Base-by-base conservation (phyloP, 257 asterid species). In the Coffea eugenioides region DNA sequence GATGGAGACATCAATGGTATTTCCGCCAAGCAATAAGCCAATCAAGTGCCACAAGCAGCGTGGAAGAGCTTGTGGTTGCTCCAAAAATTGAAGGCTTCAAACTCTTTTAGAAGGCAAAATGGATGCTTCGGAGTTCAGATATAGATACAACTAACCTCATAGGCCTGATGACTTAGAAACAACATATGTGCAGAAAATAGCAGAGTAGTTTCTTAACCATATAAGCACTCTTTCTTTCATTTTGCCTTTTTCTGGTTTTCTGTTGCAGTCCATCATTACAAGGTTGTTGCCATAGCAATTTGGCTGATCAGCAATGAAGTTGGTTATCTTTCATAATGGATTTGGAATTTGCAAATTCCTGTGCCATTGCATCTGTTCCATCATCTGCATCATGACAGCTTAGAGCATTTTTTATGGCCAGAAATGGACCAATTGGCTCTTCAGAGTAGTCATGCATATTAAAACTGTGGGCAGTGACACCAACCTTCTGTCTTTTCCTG, bases 51-150 rank as follows among this genome's bases (percentile, higher is more conserved):
- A 46, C 21, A 69, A 79, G 21, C 66, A n/a, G 27, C 66, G 11
- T 18, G 73, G 78, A 46, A 51, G 34, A 73, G 7, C 10, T 10
- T 49, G 79, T 34, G 82, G 65, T 73, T 80, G 82, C 78, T 48
- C 69, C 2, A 80, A 14, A 69, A 8, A 61, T 31, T 56, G 12
- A 16, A 61, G 78, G 59, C 23, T 36, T 71, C n/a, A 5, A 62
- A 12, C 21, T 71, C 11, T 34, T 2, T 36, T 68, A 5, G 72
- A 68, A 68, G 72, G 8, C 45, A 27, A 66, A 12, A 31, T 2
- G 15, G 8, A 5, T 5, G 62, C 20, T 13, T 15, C 16, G 23
- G 12, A 2, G 41, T 27, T 61, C 67, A 61, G 67, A 61, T 6
- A 23, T n/a, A 56, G n/a, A 56, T 56, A 57, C 25, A 57, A 59